Conservation (phyloP, 2,329 filamentous ascomycete genomes). For the Bipolaris oryzae region DNA sequence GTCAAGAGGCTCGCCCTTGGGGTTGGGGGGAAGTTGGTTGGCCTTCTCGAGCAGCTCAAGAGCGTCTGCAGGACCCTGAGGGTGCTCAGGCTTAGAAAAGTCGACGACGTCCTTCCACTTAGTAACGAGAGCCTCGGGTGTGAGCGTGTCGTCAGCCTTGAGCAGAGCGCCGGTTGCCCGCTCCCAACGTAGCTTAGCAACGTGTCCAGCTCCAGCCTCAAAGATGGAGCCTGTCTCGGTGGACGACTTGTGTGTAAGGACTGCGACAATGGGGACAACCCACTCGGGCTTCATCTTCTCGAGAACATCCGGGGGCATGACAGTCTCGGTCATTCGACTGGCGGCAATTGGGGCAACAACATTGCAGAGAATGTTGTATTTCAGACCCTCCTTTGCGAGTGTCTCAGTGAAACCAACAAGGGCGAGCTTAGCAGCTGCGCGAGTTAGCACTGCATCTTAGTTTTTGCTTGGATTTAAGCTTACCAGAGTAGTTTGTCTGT, state of each 20-base stretch:
- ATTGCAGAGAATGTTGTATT: constrained; percentile 97
- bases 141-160: constrained; percentile 86
- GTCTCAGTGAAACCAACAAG: constrained; percentile 98
- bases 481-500: constrained; percentile 90
- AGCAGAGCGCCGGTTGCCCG: constrained; percentile 85
- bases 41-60: constrained; percentile 65
- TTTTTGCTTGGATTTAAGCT: constrained; percentile 18
- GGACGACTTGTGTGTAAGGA: constrained; percentile 85
- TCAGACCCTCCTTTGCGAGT: constrained; percentile 92
- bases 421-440: constrained; percentile 82
- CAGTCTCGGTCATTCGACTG: constrained; percentile 91
- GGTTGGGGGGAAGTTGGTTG: constrained; percentile 37
- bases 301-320: constrained; percentile 93
- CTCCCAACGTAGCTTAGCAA: constrained; percentile 95
- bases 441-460: constrained; percentile 30
- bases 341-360: constrained; percentile 95
- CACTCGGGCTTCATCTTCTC: constrained; percentile 87
- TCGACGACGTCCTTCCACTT: constrained; percentile 89
- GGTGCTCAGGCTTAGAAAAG: constrained; percentile 83
- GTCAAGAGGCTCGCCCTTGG: constrained; percentile 40
- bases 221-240: constrained; percentile 89
- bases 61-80: constrained; percentile 85
- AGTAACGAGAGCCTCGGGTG: constrained; percentile 82
- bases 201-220: constrained; percentile 89
- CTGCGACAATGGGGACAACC: constrained; percentile 91